Evolutionary conservation across 306 rosid genomes (phyloP).

Genomic region (Cicer arietinum): DNA sequence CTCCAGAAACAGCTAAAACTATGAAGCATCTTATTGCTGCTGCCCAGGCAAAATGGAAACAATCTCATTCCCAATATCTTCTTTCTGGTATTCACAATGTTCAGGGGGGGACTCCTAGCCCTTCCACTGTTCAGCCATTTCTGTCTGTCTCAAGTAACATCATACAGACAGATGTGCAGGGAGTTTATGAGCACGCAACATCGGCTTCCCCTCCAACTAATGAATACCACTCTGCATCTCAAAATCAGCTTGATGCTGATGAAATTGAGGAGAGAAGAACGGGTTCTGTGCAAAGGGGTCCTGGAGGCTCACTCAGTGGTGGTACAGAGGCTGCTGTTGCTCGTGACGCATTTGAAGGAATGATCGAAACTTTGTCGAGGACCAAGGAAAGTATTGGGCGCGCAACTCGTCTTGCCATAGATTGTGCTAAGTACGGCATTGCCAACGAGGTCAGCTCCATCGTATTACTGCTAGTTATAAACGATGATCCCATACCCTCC

Average conservation of each 20-base stretch:
- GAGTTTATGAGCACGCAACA: constrained; percentile 52
- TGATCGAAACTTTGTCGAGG: constrained; percentile 99
- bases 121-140: constrained; percentile 64
- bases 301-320: constrained; percentile 86
- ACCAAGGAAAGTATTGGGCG: constrained; percentile 98
- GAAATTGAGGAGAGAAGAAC: constrained; percentile 78
- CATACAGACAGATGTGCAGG: constrained; percentile 62
- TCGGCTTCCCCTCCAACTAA: constrained; percentile 72
- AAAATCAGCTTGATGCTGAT: constrained; percentile 67
- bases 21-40: constrained; percentile 95
- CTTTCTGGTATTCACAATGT: constrained; percentile 57
- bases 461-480: constrained; percentile 23
- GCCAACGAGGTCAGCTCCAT: constrained; percentile 80
- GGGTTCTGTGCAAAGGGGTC: constrained; percentile 72
- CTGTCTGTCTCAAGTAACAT: constrained; percentile 58
- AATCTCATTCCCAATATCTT: constrained; percentile 65
- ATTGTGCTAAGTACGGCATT: constrained; percentile 98
- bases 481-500: neutral
- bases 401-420: constrained; percentile 99
- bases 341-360: constrained; percentile 99
- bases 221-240: constrained; percentile 56
- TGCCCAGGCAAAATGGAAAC: constrained; percentile 91
- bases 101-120: constrained; percentile 78
- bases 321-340: constrained; percentile 99
- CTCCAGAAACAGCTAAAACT: constrained; percentile 67